Evolutionary conservation across 225 moss, liverwort and hornwort species (phyloP).

Genomic region (Physcomitrellopsis africana): DNA sequence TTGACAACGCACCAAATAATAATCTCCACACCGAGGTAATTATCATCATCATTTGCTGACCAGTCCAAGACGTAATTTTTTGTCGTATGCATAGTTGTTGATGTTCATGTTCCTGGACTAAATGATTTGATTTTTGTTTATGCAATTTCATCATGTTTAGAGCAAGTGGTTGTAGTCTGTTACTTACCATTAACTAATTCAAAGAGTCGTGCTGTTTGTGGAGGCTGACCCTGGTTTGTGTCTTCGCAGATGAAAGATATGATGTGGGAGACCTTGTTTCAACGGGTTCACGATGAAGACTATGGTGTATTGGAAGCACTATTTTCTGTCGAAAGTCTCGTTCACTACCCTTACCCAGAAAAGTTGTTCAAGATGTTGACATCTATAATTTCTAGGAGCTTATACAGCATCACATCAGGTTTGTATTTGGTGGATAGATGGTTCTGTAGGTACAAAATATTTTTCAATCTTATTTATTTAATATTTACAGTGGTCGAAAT

Average conservation of each 20-base stretch:
- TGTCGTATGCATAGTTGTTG: not conserved
- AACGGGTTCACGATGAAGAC: conserved; percentile 73
- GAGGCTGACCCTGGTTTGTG: conserved; percentile 22
- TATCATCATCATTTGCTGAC: conserved; percentile 5
- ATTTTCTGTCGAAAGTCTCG: conserved; percentile 61
- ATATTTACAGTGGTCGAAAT: too few relatives aligned
- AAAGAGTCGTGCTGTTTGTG: conserved; percentile 3
- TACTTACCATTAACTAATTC: not conserved
- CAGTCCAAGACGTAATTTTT: conserved; percentile 4
- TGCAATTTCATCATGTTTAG: not conserved
- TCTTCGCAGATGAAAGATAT: conserved; percentile 62
- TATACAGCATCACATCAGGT: conserved; percentile 54
- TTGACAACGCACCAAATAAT: conserved; percentile 48
- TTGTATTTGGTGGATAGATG: conserved; percentile 12
- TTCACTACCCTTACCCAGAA: conserved; percentile 66
- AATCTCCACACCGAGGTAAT: conserved; percentile 47
- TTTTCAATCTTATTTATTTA: too few relatives aligned
- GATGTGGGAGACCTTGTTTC: conserved; percentile 73
- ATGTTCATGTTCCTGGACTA: not conserved
- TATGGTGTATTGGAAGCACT: conserved; percentile 64
- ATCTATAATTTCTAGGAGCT: conserved; percentile 66
- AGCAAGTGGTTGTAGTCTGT: not conserved
- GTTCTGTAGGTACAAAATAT: not conserved
- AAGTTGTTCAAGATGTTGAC: conserved; percentile 65
- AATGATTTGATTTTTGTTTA: not conserved